These are phyloP conservation scores for Mucor racemosus DNA, from an alignment of 371 early-diverging fungal species.

Conservation along the genomic window DNA sequence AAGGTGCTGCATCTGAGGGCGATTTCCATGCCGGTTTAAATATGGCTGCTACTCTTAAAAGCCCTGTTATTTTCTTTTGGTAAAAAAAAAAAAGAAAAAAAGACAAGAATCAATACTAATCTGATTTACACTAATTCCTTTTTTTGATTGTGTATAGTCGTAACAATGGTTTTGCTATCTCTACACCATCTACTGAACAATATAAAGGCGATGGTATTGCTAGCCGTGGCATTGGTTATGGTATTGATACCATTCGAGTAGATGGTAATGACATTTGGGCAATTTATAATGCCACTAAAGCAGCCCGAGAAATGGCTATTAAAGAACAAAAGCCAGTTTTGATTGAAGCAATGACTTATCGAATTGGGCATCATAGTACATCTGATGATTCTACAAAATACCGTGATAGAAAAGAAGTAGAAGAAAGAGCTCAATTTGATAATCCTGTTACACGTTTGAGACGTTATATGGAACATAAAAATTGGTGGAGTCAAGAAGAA, in stretches of 20 bases:
- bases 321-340: slow-evolving; percentile 86
- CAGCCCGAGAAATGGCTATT: slow-evolving; percentile 83
- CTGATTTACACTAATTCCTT: background rate
- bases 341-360: slow-evolving; percentile 97
- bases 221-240: slow-evolving; percentile 93
- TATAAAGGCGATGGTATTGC: slow-evolving; percentile 98
- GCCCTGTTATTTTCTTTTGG: slow-evolving; percentile 96
- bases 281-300: slow-evolving; percentile 89
- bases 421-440: slow-evolving; percentile 77
- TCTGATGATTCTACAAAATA: slow-evolving; percentile 98
- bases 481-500: slow-evolving; percentile 85
- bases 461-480: slow-evolving; percentile 82
- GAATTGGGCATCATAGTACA: slow-evolving; percentile 96
- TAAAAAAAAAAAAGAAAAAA: slow-evolving; percentile 29
- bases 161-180: slow-evolving; percentile 98
- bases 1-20: slow-evolving; percentile 97
- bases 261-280: slow-evolving; percentile 98
- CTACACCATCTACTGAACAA: slow-evolving; percentile 94
- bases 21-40: slow-evolving; percentile 98
- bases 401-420: slow-evolving; percentile 81
- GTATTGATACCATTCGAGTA: slow-evolving; percentile 96
- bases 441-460: slow-evolving; percentile 92
- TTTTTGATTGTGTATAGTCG: slow-evolving; percentile 58
- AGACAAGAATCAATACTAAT: background rate
- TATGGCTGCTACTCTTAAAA: slow-evolving; percentile 92